Conservation (phyloP, 2,329 filamentous ascomycete genomes). For the Graphilbum sp. region DNA sequence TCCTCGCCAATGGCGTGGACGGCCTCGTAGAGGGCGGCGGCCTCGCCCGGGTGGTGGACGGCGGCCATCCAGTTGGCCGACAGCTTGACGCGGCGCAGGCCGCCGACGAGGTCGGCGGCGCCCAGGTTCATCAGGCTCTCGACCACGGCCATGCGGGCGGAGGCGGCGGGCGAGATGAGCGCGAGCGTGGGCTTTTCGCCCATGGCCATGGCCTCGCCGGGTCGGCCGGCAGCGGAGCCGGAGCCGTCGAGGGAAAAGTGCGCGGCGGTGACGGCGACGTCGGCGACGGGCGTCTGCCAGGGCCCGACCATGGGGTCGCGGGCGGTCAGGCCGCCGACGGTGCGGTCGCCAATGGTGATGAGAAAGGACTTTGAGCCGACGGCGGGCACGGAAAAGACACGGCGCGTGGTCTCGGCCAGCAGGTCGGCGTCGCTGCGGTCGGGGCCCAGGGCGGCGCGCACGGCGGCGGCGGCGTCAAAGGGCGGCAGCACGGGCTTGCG, state of each 20-base stretch:
- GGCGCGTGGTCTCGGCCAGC: slow-evolving; percentile 51
- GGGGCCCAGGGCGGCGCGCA: slow-evolving; percentile 47
- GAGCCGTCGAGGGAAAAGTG: slow-evolving; percentile 51
- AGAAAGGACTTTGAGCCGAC: slow-evolving; percentile 97
- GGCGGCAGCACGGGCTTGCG: slow-evolving; percentile 48
- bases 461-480: slow-evolving; percentile 52
- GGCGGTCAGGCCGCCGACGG: slow-evolving; percentile 74
- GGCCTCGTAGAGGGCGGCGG: slow-evolving; percentile 81
- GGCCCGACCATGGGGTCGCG: slow-evolving; percentile 93
- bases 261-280: slow-evolving; percentile 83
- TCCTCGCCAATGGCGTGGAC: slow-evolving; percentile 88
- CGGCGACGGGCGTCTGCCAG: slow-evolving; percentile 88
- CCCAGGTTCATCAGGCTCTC: slow-evolving; percentile 89
- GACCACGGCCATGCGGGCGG: slow-evolving; percentile 88
- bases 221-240: slow-evolving; percentile 56
- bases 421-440: slow-evolving; percentile 35
- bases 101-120: slow-evolving; percentile 46
- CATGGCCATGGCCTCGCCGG: slow-evolving; percentile 96
- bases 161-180: slow-evolving; percentile 76
- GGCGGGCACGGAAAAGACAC: slow-evolving; percentile 70
- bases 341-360: slow-evolving; percentile 89
- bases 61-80: slow-evolving; percentile 99
- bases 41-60: slow-evolving; percentile 84
- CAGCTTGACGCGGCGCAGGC: slow-evolving; percentile 64
- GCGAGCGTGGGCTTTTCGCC: slow-evolving; percentile 83